Base-by-base conservation (phyloP, 306 rosid species). In the Sindora glabra region DNA sequence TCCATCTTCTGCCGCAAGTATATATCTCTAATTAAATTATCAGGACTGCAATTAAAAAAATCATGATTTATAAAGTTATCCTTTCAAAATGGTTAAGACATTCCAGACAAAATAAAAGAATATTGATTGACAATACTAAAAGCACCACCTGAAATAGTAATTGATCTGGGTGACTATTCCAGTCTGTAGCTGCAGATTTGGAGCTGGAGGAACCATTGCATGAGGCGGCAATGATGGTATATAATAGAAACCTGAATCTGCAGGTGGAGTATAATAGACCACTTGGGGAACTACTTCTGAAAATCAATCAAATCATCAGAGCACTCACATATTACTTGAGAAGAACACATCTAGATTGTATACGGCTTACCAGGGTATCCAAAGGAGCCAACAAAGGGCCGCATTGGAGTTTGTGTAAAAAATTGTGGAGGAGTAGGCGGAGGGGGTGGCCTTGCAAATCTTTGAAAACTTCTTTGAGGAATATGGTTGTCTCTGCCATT, bases 1-100 rank as follows among this genome's bases (percentile, higher is more conserved):
- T 92, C 92, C 99, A 89, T 89, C 56, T 81, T 80, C 78, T 61
- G 60, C 81, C 99, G 74, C 83, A 92, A 80, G 81, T 47, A 92
- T 56, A 59, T 73, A 69, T 92, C 99, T 64, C 70, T 88, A 62
- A 89, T 46, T 72, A 92, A 77, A 75, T 92, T 92, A 26, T 78
- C 85, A 74, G 58, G 53, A 64, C 96, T 92, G 95, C 90, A 86
- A 60, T 51, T n/a, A 65, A 38, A 74, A 16, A 63, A 72, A 72
- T 27, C 12, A 33, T 60, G 42, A 46, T 30, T 54, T 17, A 53
- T 32, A 8, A 30, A 26, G 74, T 78, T 69, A 81, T 22, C 40
- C 41, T 37, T 63, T 55, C 10, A 39, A 60, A 17, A 62, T 47
- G 42, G 39, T 26, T 19, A 18, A 75, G n/a, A n/a, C n/a, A n/a